Evolutionary conservation across 352 stramenopile genomes (phyloP), one percentile per base, ranked within the genome.

Genomic region (Pythium apleroticum): DNA sequence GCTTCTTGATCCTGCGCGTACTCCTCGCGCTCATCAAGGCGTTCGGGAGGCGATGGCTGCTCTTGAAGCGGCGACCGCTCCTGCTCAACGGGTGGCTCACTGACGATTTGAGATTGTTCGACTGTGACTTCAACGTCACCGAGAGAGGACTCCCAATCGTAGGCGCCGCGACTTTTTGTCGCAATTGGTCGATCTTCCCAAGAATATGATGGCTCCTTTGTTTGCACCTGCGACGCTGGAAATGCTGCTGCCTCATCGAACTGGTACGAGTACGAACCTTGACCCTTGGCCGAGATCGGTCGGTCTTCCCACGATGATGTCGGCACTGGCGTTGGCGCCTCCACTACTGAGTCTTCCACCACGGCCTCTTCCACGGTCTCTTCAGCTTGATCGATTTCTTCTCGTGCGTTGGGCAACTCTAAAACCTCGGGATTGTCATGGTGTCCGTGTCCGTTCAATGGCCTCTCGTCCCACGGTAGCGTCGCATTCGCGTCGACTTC

Each of bases 161-260:
- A 66, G n/a, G 49, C 43, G 11, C 50, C 59, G 48, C 37, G 31
- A 30, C 46, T 62, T 35, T 50, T 60, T 25, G 33, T 7, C 3
- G 30, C 28, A 15, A 63, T 53, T 30, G 62, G 62, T 17, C 55
- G 62, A 48, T 68, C 62, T 41, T 68, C 62, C 62, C 62, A 68
- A 31, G 62, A 59, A 4, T 15, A 53, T 8, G 49, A 25, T 3
- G 25, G 12, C n/a, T 33, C 24, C 10, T 49, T 19, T 5, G 33
- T 37, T 7, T 60, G 48, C 14, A 14, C 28, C 48, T 37, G 24
- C 22, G 17, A 8, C 48, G 5, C 28, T 50, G 43, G 43, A 27
- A 27, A 20, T 50, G n/a, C 43, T 27, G n/a, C n/a, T 20, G 4
- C 19, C 12, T 50, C 43, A 5, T 50, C 43, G n/a, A 50, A 50